Evolutionary conservation across 306 rosid genomes (phyloP), one percentile per base, ranked within the genome.

Genomic region (Chamaecrista fasciculata): DNA sequence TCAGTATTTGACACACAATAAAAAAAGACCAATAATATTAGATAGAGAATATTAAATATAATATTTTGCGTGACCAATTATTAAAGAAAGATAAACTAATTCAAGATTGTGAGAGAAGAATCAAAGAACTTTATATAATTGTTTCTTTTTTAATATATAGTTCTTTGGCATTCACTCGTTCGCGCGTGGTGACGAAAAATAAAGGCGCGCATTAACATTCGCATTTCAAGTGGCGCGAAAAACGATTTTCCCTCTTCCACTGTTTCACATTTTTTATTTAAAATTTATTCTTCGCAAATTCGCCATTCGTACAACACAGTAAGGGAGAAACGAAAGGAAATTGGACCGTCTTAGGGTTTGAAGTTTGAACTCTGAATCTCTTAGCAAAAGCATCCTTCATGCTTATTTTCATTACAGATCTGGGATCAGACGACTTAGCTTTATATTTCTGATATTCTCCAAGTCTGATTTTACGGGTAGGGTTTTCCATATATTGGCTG

Each of bases 161-260:
- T n/a, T n/a, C n/a, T n/a, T n/a, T n/a, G n/a, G n/a, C n/a, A n/a
- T n/a, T n/a, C n/a, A n/a, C n/a, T n/a, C n/a, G n/a, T n/a, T n/a
- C n/a, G n/a, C n/a, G n/a, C n/a, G n/a, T 18, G 26, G 11, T 2
- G 34, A 29, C 2, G 34, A 5, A 29, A 33, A 33, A 33, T 4
- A 43, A 43, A 43, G 49, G 50, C 50, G 50, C 50, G 50, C 50
- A 3, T 23, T 39, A 62, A 62, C 67, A 42, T 21, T 62, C 24
- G 36, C 21, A 24, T 23, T 1, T 63, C 40, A 40, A 64, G 56
- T 40, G 66, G 74, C 74, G 74, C 74, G 66, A 69, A 56, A 69
- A 49, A 18, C 16, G 29, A 50, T 25, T 5, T 39, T 44, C 4
- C 31, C 2, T 8, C 14, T 42, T 11, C 5, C 33, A 12, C 11